phyloP scores from a whole-genome alignment of 2,329 filamentous ascomycete genomes.

The Xylaria multiplex region DNA sequence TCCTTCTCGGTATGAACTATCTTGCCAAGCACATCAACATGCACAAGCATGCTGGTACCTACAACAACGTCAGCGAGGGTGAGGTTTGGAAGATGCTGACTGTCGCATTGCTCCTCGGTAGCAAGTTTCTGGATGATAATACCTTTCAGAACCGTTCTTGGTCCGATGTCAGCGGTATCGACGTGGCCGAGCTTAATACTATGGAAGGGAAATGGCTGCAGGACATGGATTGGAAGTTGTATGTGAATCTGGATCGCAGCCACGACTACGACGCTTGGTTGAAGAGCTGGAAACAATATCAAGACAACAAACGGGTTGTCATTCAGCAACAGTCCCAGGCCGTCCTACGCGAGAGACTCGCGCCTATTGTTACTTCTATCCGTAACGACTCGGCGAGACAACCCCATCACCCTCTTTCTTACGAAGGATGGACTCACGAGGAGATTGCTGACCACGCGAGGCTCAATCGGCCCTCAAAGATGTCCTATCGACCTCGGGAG shows the following conservation, averaged over 20 bases:
- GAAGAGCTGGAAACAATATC: slow-evolving; percentile 68
- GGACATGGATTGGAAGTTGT: slow-evolving; percentile 84
- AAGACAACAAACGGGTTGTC: slow-evolving; percentile 57
- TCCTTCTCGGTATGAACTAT: slow-evolving; percentile 90
- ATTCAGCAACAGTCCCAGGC: slow-evolving; percentile 54
- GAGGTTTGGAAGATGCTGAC: slow-evolving; percentile 90
- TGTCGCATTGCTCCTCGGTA: slow-evolving; percentile 83
- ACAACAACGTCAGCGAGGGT: slow-evolving; percentile 67
- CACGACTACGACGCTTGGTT: slow-evolving; percentile 75
- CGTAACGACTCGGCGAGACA: slow-evolving; percentile 52
- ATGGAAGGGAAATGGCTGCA: slow-evolving; percentile 90
- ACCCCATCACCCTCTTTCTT: slow-evolving; percentile 51
- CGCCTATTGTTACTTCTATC: slow-evolving; percentile 59
- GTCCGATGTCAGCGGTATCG: slow-evolving; percentile 93
- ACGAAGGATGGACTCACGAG: slow-evolving; percentile 62
- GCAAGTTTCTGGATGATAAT: slow-evolving; percentile 97
- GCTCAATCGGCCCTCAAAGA: slow-evolving; percentile 42
- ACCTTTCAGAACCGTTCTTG: slow-evolving; percentile 97
- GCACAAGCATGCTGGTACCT: slow-evolving; percentile 67
- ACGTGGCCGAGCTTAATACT: slow-evolving; percentile 82
- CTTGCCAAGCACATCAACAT: slow-evolving; percentile 84
- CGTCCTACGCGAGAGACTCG: slow-evolving; percentile 59
- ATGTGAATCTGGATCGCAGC: slow-evolving; percentile 82
- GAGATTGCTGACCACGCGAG: slow-evolving; percentile 63
- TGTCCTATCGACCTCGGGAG: slow-evolving; percentile 58